Base-by-base conservation (phyloP, 164 flowering plant genomes). In the Chloranthus sessilifolius region DNA sequence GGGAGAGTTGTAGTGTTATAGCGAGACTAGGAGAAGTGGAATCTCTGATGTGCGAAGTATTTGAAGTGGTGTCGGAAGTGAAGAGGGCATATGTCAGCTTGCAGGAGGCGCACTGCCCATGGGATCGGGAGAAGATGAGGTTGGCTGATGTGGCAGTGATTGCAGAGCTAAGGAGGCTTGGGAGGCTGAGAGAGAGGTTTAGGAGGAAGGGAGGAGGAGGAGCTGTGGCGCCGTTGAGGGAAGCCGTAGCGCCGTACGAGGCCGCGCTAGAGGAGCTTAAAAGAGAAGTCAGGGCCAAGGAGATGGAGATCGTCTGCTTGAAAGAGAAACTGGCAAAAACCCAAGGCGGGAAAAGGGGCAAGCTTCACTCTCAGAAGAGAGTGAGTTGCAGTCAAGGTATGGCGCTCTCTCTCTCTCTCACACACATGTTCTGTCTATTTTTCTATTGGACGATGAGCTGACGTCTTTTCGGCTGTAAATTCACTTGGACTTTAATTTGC, bases 191-290 rank as follows among this genome's bases (percentile, higher is more conserved):
- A 50, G 96, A 91, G 79, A 74, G 85, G 66, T 91, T 75, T 27
- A 58, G 79, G 66, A 58, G 98, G 65, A 62, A 67, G 16, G 52
- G 42, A 4, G 66, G 66, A 8, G 69, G 66, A 16, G 74, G 68
- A 4, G 58, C 72, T 43, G 74, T 52, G 37, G 78, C 56, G 53
- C 58, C 66, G 47, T 34, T 79, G 65, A 75, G 82, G 49, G 92
- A 80, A 47, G 76, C 30, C 12, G 44, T 81, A 70, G 92, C 86
- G 61, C 95, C 96, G 48, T 91, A 88, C 56, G 96, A 88, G 72
- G 88, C 94, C 56, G 95, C 79, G 58, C 69, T 88, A 72, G 95
- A 77, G 63, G 95, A 88, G 67, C 62, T 88, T 70, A 88, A 78
- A 78, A 71, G 59, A 59, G 91, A 88, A 52, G 81, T 83, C 58